Conservation (phyloP, 1,284 basidiomycete genomes). For the Xanthoconium separans region DNA sequence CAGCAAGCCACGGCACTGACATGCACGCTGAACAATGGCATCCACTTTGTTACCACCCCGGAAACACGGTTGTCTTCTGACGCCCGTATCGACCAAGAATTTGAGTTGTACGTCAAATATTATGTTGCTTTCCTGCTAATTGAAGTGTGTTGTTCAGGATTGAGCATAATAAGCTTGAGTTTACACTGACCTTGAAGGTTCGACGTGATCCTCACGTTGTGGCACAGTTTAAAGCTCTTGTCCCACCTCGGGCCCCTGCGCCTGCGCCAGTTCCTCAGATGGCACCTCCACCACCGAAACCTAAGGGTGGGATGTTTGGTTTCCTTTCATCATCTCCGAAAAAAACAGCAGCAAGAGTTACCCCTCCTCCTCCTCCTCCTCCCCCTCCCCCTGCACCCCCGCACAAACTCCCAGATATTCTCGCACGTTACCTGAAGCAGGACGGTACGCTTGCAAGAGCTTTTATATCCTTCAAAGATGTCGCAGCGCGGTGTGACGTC, state of each 20-base stretch:
- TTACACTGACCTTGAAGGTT: constrained; percentile 83
- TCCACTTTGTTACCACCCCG: constrained; percentile 94
- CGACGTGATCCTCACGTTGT: constrained; percentile 81
- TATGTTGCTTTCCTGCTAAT: neutral
- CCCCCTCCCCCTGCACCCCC: constrained; percentile 29
- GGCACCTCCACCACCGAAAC: constrained; percentile 43
- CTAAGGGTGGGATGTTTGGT: constrained; percentile 66
- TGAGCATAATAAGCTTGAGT: constrained; percentile 87
- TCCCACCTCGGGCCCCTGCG: constrained; percentile 42
- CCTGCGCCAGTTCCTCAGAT: constrained; percentile 44
- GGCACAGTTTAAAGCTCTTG: constrained; percentile 66
- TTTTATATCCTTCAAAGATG: constrained; percentile 84
- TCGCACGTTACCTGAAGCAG: constrained; percentile 79
- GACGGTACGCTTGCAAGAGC: constrained; percentile 81
- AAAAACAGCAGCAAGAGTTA: constrained; percentile 47
- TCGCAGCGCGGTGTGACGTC: constrained; percentile 78
- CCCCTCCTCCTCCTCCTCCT: constrained; percentile 36
- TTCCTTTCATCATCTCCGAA: constrained; percentile 81
- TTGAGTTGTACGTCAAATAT: constrained; percentile 73
- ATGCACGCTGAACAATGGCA: constrained; percentile 95
- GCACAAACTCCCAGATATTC: constrained; percentile 57
- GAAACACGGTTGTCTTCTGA: constrained; percentile 65
- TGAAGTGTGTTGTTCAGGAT: constrained; percentile 48
- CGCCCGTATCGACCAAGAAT: constrained; percentile 85
- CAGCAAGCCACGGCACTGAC: constrained; percentile 71